phyloP scores from a whole-genome alignment of 257 asterid species.

The Rhazya stricta region DNA sequence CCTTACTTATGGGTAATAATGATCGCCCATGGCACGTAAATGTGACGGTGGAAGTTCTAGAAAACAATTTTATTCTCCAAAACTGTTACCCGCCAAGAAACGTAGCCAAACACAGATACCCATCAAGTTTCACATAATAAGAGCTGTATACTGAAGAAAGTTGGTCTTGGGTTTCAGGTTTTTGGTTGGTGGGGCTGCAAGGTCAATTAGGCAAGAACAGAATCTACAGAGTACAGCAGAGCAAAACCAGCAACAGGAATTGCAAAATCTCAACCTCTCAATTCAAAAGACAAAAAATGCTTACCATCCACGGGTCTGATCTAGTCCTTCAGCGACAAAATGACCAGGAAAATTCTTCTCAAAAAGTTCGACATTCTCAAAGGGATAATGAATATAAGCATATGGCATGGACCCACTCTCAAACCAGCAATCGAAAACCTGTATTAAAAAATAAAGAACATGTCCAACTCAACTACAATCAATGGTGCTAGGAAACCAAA shows the following conservation, averaged over 20 bases:
- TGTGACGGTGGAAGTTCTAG: not conserved
- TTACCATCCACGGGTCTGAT: constrained; percentile 97
- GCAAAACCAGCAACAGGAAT: not conserved
- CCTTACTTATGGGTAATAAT: not conserved
- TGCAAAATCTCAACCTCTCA: not conserved
- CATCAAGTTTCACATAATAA: not conserved
- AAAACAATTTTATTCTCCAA: not conserved
- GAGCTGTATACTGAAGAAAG: not conserved
- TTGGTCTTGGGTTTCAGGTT: not conserved
- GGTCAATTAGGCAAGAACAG: not conserved
- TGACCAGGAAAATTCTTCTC: constrained; percentile 95
- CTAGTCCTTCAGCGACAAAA: constrained; percentile 98
- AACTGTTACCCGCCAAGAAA: not conserved
- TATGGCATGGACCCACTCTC: constrained; percentile 99
- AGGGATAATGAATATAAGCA: constrained; percentile 95
- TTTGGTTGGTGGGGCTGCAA: not conserved
- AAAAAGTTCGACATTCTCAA: constrained; percentile 81
- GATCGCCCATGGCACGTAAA: not conserved
- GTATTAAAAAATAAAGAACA: constrained; percentile 2
- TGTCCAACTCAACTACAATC: not conserved
- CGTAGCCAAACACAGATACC: not conserved
- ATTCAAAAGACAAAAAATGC: constrained; percentile 8
- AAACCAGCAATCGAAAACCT: constrained; percentile 97
- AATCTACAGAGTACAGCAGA: not conserved
- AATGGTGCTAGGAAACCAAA: not conserved